phyloP scores from a whole-genome alignment of 225 moss, liverwort and hornwort genomes.

The Polytrichum commune region DNA sequence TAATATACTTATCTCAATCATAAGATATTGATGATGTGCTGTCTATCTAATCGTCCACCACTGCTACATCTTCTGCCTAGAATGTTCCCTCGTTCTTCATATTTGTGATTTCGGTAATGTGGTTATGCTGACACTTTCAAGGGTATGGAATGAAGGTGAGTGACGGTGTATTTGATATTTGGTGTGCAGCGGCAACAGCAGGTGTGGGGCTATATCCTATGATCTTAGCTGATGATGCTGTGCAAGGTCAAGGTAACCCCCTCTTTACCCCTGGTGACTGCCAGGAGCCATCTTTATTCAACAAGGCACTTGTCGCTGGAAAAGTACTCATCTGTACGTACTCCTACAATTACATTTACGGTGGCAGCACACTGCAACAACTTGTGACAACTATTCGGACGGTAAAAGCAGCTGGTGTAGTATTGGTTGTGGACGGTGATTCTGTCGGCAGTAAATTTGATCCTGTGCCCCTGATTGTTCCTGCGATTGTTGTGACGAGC shows the following conservation, averaged over 20 bases:
- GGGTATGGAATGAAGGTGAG: too few species aligned
- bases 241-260: slow-evolving; percentile 20
- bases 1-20: too few species aligned
- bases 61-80: too few species aligned
- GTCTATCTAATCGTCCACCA: too few species aligned
- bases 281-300: slow-evolving; percentile 57
- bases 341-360: slow-evolving; percentile 69
- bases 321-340: slow-evolving; percentile 73
- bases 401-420: slow-evolving; percentile 57
- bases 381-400: slow-evolving; percentile 49
- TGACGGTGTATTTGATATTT: too few species aligned
- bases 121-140: too few species aligned
- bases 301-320: slow-evolving; percentile 31
- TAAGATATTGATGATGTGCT: too few species aligned
- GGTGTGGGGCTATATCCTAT: slow-evolving; percentile 28
- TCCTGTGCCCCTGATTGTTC: slow-evolving; percentile 46
- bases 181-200: slow-evolving; percentile 20
- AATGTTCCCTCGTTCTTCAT: too few species aligned
- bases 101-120: too few species aligned
- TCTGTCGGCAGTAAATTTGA: slow-evolving; percentile 66
- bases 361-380: slow-evolving; percentile 54
- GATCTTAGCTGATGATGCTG: slow-evolving; percentile 32
- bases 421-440: slow-evolving; percentile 65
- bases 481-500: slow-evolving; percentile 19
- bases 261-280: slow-evolving; percentile 43